phyloP scores from a whole-genome alignment of 2,329 filamentous ascomycete species.

The Coleophoma eucalyptorum region DNA sequence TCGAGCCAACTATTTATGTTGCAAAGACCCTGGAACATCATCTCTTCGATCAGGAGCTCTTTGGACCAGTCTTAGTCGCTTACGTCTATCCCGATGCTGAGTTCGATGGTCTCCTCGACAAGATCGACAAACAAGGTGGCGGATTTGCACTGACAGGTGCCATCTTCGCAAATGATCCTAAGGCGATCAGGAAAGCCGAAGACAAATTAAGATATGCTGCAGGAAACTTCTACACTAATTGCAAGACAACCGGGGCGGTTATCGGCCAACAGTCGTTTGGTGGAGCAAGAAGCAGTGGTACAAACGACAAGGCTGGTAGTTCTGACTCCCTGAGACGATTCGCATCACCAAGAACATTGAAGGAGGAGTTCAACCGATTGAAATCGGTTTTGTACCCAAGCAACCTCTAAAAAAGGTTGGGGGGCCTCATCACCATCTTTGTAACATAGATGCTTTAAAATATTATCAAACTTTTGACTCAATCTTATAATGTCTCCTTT shows the following conservation, averaged over 20 bases:
- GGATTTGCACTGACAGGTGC: constrained; percentile 63
- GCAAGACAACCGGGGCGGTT: constrained; percentile 72
- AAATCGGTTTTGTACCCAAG: neutral
- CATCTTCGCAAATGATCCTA: constrained; percentile 68
- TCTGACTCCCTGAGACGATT: constrained; percentile 60
- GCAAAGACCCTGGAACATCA: constrained; percentile 71
- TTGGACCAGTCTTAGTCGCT: constrained; percentile 71
- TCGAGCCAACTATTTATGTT: constrained; percentile 78
- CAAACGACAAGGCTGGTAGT: constrained; percentile 73
- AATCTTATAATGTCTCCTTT: too few species aligned
- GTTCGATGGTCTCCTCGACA: constrained; percentile 61
- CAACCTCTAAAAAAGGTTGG: neutral
- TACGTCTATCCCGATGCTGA: constrained; percentile 73
- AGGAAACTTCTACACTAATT: constrained; percentile 85
- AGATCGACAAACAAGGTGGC: constrained; percentile 61
- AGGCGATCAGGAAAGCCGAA: constrained; percentile 63
- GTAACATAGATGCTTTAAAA: too few species aligned
- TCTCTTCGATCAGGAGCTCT: constrained; percentile 75
- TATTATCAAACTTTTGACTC: too few species aligned
- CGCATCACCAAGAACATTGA: constrained; percentile 63
- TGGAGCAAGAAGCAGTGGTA: constrained; percentile 63
- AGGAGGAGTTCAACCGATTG: constrained; percentile 64
- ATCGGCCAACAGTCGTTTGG: constrained; percentile 73
- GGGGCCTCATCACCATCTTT: too few species aligned
- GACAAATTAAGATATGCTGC: constrained; percentile 68